Base-by-base conservation (phyloP, 2,329 filamentous ascomycete genomes). In the Seiridium cupressi region DNA sequence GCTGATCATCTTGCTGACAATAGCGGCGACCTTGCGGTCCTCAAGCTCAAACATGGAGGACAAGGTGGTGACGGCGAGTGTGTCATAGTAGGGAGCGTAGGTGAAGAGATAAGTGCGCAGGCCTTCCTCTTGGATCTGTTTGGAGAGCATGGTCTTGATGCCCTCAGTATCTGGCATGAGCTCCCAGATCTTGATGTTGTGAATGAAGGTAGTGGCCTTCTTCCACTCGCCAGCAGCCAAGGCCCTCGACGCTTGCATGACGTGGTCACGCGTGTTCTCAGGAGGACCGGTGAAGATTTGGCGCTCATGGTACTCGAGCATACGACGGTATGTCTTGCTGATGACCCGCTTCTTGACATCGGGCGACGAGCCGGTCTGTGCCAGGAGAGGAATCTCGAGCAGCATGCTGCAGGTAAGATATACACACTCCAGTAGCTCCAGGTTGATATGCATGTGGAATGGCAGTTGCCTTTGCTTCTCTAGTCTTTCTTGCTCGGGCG, bases 361-460 rank as follows among this genome's bases (percentile, higher is more conserved):
- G 10, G 95, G 96, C 31, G 94, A 95, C 6, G 94, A 98, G 66
- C 95, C 95, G 42, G 94, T 96, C 79, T 98, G 95, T 54, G 95
- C 96, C 68, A 99, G 89, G 51, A 98, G 89, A 62, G 95, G 95
- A 64, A 99, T 98, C 81, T 99, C 95, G 60, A 99, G 87, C 66
- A 99, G 90, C 95, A 99, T 99, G 79, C 93, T 97, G 83, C 94
- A 98, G 55, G 95, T 98, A 61, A 99, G 86, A 81, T 99, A 99
- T 63, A 98, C 94, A 73, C 95, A 98, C 81, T 99, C 95, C 44
- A 99, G 86, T 59, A 99, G 87, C 77, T 99, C 95, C 57, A 99
- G 86, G 83, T 99, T 99, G 84, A 99, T 99, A 85, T 99, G 95
- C 93, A 99, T 97, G 83, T 99, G 95, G 89, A 99, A 99, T 44